A percentile compares a stretch with the other conserved stretches of the same genome.
phyloP scores from a whole-genome alignment of 306 rosid species.

The Gynostemma pentaphyllum region DNA sequence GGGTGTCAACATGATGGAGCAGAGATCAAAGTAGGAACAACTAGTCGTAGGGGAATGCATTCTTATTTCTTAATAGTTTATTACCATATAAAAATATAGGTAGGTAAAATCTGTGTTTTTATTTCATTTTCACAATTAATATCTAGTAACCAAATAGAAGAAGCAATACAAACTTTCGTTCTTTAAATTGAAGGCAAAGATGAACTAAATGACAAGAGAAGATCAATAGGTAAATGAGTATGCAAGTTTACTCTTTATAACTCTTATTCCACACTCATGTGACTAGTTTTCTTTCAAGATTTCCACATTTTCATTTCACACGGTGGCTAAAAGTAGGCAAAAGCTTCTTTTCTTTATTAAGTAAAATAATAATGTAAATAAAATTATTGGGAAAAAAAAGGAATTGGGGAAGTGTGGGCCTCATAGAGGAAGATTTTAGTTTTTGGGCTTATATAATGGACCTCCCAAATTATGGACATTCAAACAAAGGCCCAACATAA shows the following conservation, averaged over 20 bases:
- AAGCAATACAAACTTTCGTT: background rate
- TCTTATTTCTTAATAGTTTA: no score
- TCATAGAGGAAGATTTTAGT: background rate
- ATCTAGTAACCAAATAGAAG: background rate
- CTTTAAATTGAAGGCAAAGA: background rate
- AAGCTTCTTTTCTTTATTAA: background rate
- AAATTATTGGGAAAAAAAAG: background rate
- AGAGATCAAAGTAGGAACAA: no score
- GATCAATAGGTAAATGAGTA: background rate
- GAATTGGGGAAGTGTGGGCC: background rate
- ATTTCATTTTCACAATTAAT: no score
- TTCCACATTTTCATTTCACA: background rate
- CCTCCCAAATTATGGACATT: no score
- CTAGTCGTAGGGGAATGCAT: no score
- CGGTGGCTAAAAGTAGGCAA: background rate
- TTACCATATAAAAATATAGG: no score
- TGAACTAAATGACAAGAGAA: slow-evolving; percentile 10
- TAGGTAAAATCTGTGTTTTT: no score
- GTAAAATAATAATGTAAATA: background rate
- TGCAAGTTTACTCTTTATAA: background rate
- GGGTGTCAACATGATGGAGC: no score
- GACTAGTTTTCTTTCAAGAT: background rate
- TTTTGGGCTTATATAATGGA: background rate
- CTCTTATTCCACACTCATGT: slow-evolving; percentile 5
- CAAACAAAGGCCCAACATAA: no score